Conservation (phyloP, 345 rosid species). For the Salix brachista region DNA sequence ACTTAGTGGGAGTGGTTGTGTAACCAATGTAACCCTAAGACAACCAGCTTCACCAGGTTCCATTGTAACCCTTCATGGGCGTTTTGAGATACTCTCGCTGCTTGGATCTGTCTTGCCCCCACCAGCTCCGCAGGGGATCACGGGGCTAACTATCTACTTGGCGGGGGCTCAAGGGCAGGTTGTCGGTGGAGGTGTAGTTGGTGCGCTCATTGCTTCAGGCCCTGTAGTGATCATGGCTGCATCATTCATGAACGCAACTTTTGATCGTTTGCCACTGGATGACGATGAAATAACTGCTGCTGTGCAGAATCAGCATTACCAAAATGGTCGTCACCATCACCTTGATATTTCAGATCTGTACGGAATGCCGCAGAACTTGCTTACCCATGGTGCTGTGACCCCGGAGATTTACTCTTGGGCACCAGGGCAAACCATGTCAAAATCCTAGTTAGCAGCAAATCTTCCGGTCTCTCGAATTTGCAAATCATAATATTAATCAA, state of each 20-base stretch:
- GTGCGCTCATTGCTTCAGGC: constrained; percentile 83
- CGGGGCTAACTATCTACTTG: constrained; percentile 80
- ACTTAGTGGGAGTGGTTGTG: constrained; percentile 80
- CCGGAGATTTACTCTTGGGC: constrained; percentile 73
- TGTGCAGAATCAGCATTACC: constrained; percentile 52
- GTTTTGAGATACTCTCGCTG: constrained; percentile 89
- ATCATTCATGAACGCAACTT: constrained; percentile 86
- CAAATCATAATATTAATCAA: background rate
- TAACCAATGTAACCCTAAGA: constrained; percentile 77
- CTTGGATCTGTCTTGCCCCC: constrained; percentile 90
- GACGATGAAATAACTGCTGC: constrained; percentile 54
- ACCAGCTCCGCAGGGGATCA: constrained; percentile 81
- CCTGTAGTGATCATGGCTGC: constrained; percentile 90
- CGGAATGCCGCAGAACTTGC: constrained; percentile 70
- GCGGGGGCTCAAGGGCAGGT: constrained; percentile 94
- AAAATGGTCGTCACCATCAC: constrained; percentile 53
- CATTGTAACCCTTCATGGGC: constrained; percentile 85
- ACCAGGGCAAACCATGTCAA: constrained; percentile 43
- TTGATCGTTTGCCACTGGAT: constrained; percentile 82
- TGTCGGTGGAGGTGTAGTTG: constrained; percentile 85
- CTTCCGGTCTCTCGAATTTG: background rate
- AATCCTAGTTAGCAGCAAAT: constrained; percentile 23
- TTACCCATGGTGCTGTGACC: constrained; percentile 43
- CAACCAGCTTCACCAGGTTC: constrained; percentile 81
- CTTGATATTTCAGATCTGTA: constrained; percentile 53